A percentile compares a stretch with the other conserved stretches of the same genome.
Conservation (phyloP, 495 filamentous ascomycete genomes). For the Rusavskia elegans region DNA sequence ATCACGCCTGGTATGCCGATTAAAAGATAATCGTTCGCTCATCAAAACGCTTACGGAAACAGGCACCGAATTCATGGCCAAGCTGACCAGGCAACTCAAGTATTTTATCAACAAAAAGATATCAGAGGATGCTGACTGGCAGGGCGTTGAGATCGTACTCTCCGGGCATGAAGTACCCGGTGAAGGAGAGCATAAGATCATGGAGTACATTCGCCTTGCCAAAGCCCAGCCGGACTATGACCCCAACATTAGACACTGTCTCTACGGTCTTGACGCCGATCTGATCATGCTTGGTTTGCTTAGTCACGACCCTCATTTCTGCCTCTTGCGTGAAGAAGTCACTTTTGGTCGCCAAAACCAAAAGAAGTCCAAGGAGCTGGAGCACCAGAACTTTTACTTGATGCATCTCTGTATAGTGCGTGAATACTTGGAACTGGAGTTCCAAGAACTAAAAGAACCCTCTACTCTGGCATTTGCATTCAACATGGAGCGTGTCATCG, state of each 20-base stretch:
- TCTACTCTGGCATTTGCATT: constrained; percentile 62
- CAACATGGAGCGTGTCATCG: constrained; percentile 92
- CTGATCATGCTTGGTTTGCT: constrained; percentile 95
- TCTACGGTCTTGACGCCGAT: constrained; percentile 96
- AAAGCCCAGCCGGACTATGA: constrained; percentile 91
- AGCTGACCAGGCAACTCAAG: constrained; percentile 81
- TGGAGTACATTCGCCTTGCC: constrained; percentile 96
- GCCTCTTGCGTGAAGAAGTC: constrained; percentile 90
- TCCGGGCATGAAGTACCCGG: constrained; percentile 98
- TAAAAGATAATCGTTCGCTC: not conserved
- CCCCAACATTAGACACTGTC: constrained; percentile 89
- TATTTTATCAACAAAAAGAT: constrained; percentile 99
- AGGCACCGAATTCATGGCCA: constrained; percentile 92
- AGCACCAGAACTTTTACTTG: constrained; percentile 97
- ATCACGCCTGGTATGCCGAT: constrained; percentile 62
- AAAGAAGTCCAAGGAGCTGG: constrained; percentile 83
- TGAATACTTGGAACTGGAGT: constrained; percentile 93
- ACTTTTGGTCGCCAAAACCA: constrained; percentile 80
- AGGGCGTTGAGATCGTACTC: constrained; percentile 85
- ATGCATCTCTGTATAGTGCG: constrained; percentile 95
- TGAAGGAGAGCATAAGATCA: constrained; percentile 99
- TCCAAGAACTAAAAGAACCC: constrained; percentile 77
- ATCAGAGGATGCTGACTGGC: constrained; percentile 92
- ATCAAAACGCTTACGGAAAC: constrained; percentile 4
- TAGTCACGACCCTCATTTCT: constrained; percentile 97